phyloP scores from a whole-genome alignment of 2,329 filamentous ascomycete genomes.

The Cladosporium sphaerospermum region DNA sequence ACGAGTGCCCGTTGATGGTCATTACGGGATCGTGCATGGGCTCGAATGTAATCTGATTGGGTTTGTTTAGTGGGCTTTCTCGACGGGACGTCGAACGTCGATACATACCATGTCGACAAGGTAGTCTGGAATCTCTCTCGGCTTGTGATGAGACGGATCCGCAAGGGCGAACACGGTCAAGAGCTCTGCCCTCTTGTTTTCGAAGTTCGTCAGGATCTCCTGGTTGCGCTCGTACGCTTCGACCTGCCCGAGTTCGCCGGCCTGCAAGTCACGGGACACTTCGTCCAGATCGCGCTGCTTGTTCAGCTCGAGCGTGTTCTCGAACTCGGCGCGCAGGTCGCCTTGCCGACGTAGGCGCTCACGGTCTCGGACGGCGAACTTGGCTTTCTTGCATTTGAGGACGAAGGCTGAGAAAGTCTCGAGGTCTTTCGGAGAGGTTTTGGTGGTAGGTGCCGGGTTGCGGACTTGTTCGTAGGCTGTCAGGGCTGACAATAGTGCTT shows the following conservation, averaged over 20 bases:
- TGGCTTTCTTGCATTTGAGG: conserved; percentile 72
- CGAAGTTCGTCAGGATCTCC: conserved; percentile 37
- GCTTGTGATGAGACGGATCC: conserved; percentile 38
- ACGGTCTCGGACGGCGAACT: conserved; percentile 72
- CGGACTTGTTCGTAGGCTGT: conserved; percentile 58
- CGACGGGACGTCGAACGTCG: no score
- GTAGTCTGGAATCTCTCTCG: conserved; percentile 65
- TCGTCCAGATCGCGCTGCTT: conserved; percentile 38
- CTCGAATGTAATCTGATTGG: conserved; percentile 26
- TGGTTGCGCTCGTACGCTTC: conserved; percentile 43
- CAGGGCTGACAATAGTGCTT: conserved; percentile 64
- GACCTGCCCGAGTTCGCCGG: conserved; percentile 35
- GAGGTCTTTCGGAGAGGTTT: conserved; percentile 27
- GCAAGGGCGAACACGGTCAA: conserved; percentile 42
- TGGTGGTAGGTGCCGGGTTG: conserved; percentile 54
- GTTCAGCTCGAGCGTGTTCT: conserved; percentile 46
- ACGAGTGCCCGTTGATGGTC: conserved; percentile 81
- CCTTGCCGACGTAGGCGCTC: conserved; percentile 50
- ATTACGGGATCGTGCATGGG: conserved; percentile 41
- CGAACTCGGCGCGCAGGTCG: conserved; percentile 55
- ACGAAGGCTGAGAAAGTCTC: conserved; percentile 61
- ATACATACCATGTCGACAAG: conserved; percentile 55
- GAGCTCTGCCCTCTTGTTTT: conserved; percentile 39
- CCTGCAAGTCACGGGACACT: conserved; percentile 24
- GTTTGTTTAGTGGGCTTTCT: not conserved